Evolutionary conservation across 768 basidiomycete species (phyloP), one percentile per base, ranked within the genome.

Genomic region (Boletus rubescentipes): DNA sequence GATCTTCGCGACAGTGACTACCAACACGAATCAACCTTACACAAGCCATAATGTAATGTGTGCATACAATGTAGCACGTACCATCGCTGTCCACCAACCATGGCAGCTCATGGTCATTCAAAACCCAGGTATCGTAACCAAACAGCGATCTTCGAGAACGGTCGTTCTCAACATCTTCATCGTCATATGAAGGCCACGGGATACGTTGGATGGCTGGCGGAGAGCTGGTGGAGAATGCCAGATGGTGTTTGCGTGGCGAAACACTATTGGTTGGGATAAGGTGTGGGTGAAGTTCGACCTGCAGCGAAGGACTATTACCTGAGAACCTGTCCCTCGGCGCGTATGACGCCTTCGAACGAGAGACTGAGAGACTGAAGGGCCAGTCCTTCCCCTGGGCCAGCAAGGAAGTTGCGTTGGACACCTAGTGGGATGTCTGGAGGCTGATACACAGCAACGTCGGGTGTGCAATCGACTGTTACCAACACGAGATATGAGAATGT

Each of bases 171-270:
- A 69, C 71, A 29, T 79, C 73, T 31, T 67, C 66, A 9, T 76
- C 75, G 20, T 73, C 73, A 34, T 79, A 74, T 34, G 72, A 67
- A 9, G 92, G 91, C 91, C 92, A 93, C 2, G 91, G 90, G 61
- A 93, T 89, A 21, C 86, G 82, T 62, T 93, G 91, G 26, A 93
- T 75, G 4, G 90, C 83, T 2, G 89, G 81, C 2, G 92, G 91
- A 51, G 76, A 80, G 59, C 73, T 75, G 1, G 90, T 92, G 3
- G 91, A 87, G 65, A 92, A 92, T 37, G 87, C 54, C 26, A 93
- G 75, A 68, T 84, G 79, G 46, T 83, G 72, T 63, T 77, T 83
- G 48, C 91, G 80, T 21, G 89, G 89, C 6, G 90, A 92, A 21
- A 91, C 82, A 55, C 91, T 93, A 34, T 64, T 51, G 35, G 29